These are phyloP conservation scores for Sanghuangporus baumii DNA, from an alignment of 1,284 basidiomycete genomes.

Conservation along the genomic window DNA sequence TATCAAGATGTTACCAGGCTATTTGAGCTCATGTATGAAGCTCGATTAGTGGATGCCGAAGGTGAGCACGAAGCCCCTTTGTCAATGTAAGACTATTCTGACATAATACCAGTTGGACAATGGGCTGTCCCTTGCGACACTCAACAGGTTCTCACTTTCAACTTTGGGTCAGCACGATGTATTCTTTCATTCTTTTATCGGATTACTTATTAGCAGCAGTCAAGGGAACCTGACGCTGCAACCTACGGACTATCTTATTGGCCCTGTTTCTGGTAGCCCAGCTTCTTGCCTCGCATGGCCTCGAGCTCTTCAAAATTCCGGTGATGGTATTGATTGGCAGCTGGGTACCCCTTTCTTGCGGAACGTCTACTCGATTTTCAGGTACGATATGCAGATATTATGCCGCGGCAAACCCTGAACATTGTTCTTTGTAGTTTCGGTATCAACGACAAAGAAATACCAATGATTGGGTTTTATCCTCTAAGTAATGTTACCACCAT, in stretches of 20 bases:
- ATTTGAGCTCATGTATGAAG: conserved; percentile 56
- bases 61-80: conserved; percentile 28
- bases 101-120: conserved; percentile 49
- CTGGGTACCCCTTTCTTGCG: conserved; percentile 74
- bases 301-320: conserved; percentile 53
- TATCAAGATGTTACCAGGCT: conserved; percentile 72
- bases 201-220: conserved; percentile 29
- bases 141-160: conserved; percentile 59
- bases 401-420: not conserved
- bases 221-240: conserved; percentile 58
- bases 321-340: conserved; percentile 86
- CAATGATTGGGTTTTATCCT: conserved; percentile 68
- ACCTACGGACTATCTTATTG: conserved; percentile 81
- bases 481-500: conserved; percentile 41
- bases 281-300: conserved; percentile 82
- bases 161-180: conserved; percentile 54
- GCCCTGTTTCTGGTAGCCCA: conserved; percentile 59
- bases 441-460: conserved; percentile 64
- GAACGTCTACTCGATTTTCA: conserved; percentile 80
- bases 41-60: conserved; percentile 59
- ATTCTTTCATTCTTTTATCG: not conserved
- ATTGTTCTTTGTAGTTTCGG: conserved; percentile 49
- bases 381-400: conserved; percentile 35
- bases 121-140: conserved; percentile 83
- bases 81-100: not conserved